Base-by-base conservation (phyloP, 2,329 filamentous ascomycete species). In the Fusarium keratoplasticum region DNA sequence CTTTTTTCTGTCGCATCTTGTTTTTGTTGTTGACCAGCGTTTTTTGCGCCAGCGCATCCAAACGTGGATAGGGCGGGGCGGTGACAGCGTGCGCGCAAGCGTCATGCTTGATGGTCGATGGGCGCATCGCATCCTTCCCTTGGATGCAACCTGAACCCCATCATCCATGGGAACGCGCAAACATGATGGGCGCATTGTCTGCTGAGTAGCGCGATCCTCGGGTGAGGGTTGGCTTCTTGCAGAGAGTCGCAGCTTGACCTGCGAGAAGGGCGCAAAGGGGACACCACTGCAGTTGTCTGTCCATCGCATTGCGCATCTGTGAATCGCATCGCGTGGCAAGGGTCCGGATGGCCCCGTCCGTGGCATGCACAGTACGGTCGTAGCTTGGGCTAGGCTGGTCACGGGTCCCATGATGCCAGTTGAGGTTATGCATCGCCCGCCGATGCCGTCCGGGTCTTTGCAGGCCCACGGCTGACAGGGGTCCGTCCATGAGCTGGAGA, bases 31-130 rank as follows among this genome's bases (percentile, higher is more conserved):
- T 76, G 74, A 77, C 76, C 71, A 64, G 27, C 47, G 67, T 73
- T 74, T 76, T 40, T 78, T 75, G 72, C 72, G 72, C 72, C 72
- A 75, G 77, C 77, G 75, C 77, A 78, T 78, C 66, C 70, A 69
- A 69, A 77, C 76, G 70, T 78, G 76, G 76, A 72, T 76, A 70
- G 67, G 71, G 75, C 75, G 77, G 77, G 72, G 76, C 76, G 76
- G 76, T 78, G 76, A 78, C 76, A 78, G 69, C 77, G 72, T 74
- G 71, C 71, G 74, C 75, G 67, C 74, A 78, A 78, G 76, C 77
- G 77, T 78, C 77, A 78, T 78, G 77, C 75, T 78, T 61, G 71
- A 71, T 70, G 74, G 61, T 70, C 69, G 66, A 74, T 78, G 75
- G 74, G 74, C 76, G 71, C 74, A 77, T 78, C 76, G 71, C 74